Evolutionary conservation across 208 protist species (phyloP).

Genomic region (Acanthamoeba polyphaga): DNA sequence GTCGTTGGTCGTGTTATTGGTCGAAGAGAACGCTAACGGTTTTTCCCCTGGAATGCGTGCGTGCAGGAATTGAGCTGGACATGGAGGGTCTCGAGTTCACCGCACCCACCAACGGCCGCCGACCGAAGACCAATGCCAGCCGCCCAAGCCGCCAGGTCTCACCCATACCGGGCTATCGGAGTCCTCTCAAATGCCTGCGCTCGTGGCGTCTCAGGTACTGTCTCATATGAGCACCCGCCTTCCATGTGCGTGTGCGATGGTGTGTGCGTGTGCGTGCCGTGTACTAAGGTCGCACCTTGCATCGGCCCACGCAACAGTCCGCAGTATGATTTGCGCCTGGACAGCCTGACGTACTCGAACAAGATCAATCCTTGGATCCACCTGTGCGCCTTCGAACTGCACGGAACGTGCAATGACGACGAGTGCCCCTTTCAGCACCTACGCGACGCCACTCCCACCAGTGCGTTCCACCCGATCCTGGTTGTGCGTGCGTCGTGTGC

Average conservation of each 20-base stretch:
- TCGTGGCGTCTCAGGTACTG: conserved; percentile 31
- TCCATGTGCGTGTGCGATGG: not conserved
- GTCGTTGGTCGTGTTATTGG: no score
- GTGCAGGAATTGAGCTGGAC: no score
- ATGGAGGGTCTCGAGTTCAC: no score
- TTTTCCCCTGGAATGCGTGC: no score
- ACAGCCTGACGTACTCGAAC: conserved; percentile 53
- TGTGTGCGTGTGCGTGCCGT: not conserved
- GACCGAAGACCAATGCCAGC: no score
- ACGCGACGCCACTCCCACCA: not conserved
- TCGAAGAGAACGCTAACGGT: no score
- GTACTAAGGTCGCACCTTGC: not conserved
- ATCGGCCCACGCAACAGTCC: not conserved
- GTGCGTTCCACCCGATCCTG: not conserved
- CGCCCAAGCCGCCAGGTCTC: not conserved
- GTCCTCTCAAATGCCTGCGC: not conserved
- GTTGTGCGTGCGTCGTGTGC: no score
- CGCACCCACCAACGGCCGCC: no score
- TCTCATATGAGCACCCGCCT: not conserved
- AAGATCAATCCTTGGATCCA: conserved; percentile 42
- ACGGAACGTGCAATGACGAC: conserved; percentile 63
- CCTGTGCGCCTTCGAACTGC: conserved; percentile 66
- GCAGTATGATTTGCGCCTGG: not conserved
- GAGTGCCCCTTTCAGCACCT: conserved; percentile 68
- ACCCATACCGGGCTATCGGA: not conserved